Percentiles rank a stretch among this genome's conserved stretches.
Conservation (phyloP, 352 stramenopile genomes). For the Stephanocyclus meneghinianus region DNA sequence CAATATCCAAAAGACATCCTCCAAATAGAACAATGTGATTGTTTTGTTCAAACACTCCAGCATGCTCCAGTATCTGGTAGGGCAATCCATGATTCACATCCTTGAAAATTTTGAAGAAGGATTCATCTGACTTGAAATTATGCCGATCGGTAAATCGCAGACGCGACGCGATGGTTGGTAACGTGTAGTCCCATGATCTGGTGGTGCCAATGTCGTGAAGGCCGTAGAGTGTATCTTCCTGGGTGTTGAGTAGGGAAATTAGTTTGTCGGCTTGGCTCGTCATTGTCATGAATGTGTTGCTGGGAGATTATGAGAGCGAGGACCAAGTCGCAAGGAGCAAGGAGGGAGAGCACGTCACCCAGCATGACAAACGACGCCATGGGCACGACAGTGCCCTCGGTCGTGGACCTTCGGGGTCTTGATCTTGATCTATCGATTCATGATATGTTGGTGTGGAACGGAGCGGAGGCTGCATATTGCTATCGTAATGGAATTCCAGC, state of each 20-base stretch:
- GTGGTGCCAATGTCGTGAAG: conserved; percentile 25
- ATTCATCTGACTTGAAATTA: conserved; percentile 30
- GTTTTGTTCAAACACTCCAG: conserved; percentile 12
- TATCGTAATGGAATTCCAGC: no score
- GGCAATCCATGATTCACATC: conserved; percentile 27
- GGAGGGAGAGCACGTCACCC: not conserved
- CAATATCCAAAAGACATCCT: conserved; percentile 31
- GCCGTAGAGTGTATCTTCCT: conserved; percentile 8
- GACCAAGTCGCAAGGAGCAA: not conserved
- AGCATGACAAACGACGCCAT: not conserved
- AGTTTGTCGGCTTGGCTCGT: conserved; percentile 24
- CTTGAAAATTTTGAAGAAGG: conserved; percentile 32
- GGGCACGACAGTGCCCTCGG: not conserved
- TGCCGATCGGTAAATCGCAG: conserved; percentile 18
- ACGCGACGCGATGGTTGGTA: conserved; percentile 19
- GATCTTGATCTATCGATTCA: not conserved
- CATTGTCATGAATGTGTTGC: not conserved
- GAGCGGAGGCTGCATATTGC: no score
- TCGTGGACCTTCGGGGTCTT: not conserved
- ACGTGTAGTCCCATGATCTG: conserved; percentile 26
- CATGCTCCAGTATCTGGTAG: conserved; percentile 22
- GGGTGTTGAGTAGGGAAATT: conserved; percentile 13
- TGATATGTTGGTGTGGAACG: no score
- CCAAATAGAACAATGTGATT: conserved; percentile 32
- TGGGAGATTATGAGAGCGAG: not conserved